Evolutionary conservation across 2,329 filamentous ascomycete genomes (phyloP), one percentile per base, ranked within the genome.

Genomic region (Verticillium isaacii): DNA sequence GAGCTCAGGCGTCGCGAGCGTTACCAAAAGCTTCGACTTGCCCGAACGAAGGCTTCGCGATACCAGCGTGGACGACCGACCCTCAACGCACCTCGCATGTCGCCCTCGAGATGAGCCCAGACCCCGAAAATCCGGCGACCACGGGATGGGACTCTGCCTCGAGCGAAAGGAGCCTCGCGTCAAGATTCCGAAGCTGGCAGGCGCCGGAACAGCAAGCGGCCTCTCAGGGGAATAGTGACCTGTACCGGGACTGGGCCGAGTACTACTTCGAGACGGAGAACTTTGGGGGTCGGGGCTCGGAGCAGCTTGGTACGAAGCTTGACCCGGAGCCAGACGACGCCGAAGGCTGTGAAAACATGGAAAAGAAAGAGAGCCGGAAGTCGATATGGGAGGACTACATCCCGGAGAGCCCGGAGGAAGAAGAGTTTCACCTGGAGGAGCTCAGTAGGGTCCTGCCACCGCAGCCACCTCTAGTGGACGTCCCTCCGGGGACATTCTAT

Each of bases 161-260:
- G 19, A 19, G 9, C 19, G n/a, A 52, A 19, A 4, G 19, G 4
- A 9, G 2, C 9, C n/a, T 19, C 19, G 19, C 15, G 12, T 58
- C 56, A 4, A 2, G 37, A 19, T 58, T 58, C 14, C 56, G 25
- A 9, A 29, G 25, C 9, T 58, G 56, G 56, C 56, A 41, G 23
- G 50, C 23, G 3, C 12, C 37, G 23, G 36, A 45, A 11, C 45
- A 55, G 45, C 29, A 17, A 12, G 58, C 50, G 41, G 25, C 45
- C 12, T n/a, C 56, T 4, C 61, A 65, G 59, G 12, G 37, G n/a
- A 32, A 45, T 11, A 15, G 57, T 14, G 63, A 66, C 19, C 19
- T 65, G 17, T 66, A 66, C 39, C 63, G 63, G 11, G 64, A 66
- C 45, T 66, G 65, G 65, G 65, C 65, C 8, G 65, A 66, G 25